A percentile compares a stretch with the other conserved stretches of the same genome.
Evolutionary conservation across 148 eudicot species (phyloP).

Genomic region (Nepenthes gracilis): DNA sequence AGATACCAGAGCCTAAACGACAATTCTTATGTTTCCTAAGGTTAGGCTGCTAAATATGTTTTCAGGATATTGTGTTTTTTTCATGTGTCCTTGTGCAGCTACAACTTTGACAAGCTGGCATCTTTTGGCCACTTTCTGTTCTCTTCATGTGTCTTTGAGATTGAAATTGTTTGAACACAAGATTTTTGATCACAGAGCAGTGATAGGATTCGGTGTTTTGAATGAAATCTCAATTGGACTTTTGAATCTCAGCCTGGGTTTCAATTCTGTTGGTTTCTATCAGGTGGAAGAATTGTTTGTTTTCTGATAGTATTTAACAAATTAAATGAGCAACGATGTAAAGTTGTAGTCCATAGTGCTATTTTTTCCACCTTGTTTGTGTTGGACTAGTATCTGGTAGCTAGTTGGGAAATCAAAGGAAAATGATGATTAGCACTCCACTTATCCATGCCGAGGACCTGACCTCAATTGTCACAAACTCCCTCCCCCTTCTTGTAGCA

Average conservation of each 20-base stretch:
- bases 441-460: too few relatives aligned
- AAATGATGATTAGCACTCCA: too few relatives aligned
- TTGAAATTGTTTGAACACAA: conserved; percentile 43
- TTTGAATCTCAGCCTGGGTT: conserved; percentile 89
- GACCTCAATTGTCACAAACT: too few relatives aligned
- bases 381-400: too few relatives aligned
- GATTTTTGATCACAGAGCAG: conserved; percentile 48
- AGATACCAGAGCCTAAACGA: too few relatives aligned
- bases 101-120: conserved; percentile 96
- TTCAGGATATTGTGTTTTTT: neutral
- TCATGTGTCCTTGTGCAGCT: conserved; percentile 32
- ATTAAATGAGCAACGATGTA: neutral
- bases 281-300: conserved; percentile 52
- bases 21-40: too few relatives aligned
- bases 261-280: conserved; percentile 95
- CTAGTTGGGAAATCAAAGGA: too few relatives aligned
- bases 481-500: too few relatives aligned
- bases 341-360: too few relatives aligned
- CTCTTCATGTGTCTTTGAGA: conserved; percentile 55
- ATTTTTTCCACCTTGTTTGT: too few relatives aligned
- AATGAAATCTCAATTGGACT: conserved; percentile 93
- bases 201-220: conserved; percentile 79
- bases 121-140: conserved; percentile 38
- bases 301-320: neutral
- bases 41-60: too few relatives aligned